Evolutionary conservation across 1,284 basidiomycete species (phyloP), one percentile per base, ranked within the genome.

Genomic region (Meira nashicola): DNA sequence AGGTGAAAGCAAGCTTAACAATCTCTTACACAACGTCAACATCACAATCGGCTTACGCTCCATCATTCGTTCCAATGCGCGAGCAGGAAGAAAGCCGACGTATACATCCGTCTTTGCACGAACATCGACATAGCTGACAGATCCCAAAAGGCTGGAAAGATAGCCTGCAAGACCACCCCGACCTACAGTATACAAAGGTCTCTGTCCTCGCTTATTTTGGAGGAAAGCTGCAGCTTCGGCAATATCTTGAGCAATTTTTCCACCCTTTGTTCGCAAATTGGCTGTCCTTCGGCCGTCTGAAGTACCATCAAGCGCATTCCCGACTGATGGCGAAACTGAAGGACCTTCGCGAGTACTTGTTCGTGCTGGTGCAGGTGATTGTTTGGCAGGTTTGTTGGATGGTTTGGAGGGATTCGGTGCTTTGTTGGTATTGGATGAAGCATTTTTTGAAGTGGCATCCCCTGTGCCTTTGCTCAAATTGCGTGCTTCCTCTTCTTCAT

Each of bases 41-140:
- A 97, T 83, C 1, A 97, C 94, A 58, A 98, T 95, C 0, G 94
- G 95, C 38, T 89, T 84, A 65, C 92, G 88, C 80, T 98, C 95
- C 58, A 97, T 84, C 54, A 98, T 83, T 12, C 89, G 83, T 73
- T 97, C 91, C 44, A 99, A 82, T 1, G 94, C 89, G 73, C 88
- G 84, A 1, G 89, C 86, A 0, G 95, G 90, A 25, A 99, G 80
- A 78, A 93, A 94, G 0, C 94, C 94, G 59, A 98, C 94, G 71
- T 94, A 98, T 10, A 88, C 89, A 78, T 99, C 94, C 0, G 92
- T 97, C 82, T 96, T 97, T 7, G 95, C 92, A 47, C 85, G 87
- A 70, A 98, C 95, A 78, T 94, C 92, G 47, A 97, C 92, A 77
- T 96, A 98, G 6, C 91, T 94, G 15, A 92, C 87, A 39, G 89